Conservation (phyloP, 257 asterid genomes). For the Eustoma russellianum region DNA sequence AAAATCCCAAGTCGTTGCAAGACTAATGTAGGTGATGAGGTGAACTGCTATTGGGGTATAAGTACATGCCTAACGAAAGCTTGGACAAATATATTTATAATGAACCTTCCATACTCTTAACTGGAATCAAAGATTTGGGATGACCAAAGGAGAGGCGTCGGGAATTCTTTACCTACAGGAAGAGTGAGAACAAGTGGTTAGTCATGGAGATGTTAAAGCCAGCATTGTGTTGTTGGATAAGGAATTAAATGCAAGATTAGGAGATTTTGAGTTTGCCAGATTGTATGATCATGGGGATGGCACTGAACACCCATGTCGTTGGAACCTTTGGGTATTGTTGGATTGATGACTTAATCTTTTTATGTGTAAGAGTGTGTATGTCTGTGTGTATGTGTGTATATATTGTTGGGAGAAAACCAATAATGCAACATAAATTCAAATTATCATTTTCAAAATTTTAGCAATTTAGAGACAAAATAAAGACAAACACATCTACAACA, state of each 20-base stretch:
- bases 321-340: conserved; percentile 46
- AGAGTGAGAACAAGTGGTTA: conserved; percentile 56
- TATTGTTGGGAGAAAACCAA: too few species aligned
- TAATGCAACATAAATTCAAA: too few species aligned
- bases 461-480: too few species aligned
- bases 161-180: conserved; percentile 53
- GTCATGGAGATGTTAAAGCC: conserved; percentile 63
- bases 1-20: conserved; percentile 24
- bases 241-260: conserved; percentile 40
- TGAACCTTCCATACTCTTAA: conserved; percentile 25
- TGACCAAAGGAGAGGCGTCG: conserved; percentile 50
- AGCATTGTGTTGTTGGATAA: conserved; percentile 50
- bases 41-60: conserved; percentile 53
- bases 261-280: conserved; percentile 63
- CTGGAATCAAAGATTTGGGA: conserved; percentile 45
- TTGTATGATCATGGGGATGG: conserved; percentile 58
- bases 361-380: too few species aligned
- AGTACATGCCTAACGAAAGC: conserved; percentile 68
- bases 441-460: too few species aligned
- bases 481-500: too few species aligned
- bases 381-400: too few species aligned
- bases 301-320: conserved; percentile 50
- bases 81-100: conserved; percentile 39
- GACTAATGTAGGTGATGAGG: conserved; percentile 54
- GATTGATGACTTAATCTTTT: too few species aligned